Evolutionary conservation across 2,329 filamentous ascomycete genomes (phyloP), one percentile per base, ranked within the genome.

Genomic region (Colletotrichum tropicicola): DNA sequence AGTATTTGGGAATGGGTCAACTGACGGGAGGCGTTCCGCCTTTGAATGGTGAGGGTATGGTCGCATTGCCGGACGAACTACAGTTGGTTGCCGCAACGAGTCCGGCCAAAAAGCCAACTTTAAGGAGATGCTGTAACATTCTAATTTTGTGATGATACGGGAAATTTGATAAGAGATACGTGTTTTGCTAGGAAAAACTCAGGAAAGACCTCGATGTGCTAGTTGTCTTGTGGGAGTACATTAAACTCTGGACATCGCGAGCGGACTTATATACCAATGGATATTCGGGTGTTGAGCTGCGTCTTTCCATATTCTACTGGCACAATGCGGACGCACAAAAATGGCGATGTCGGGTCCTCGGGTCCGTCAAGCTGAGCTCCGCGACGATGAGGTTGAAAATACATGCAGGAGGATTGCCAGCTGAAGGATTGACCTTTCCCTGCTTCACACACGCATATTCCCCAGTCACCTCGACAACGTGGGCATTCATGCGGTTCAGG

Each of bases 1-100:
- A 5, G 8, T 3, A n/a, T 9, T 12, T 1, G 48, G 12, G n/a
- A n/a, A 0, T 6, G 7, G 5, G 1, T 6, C 2, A 5, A 37
- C 48, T 12, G n/a, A 52, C 48, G 3, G 48, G 48, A 39, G 48
- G 48, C 4, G 19, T 52, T 10, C 48, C 19, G 19, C 48, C 21
- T n/a, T 52, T 39, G 5, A 52, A 27, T 0, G 10, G 19, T 10
- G 9, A 17, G 8, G 48, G 30, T 2, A 35, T 5, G 15, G 15
- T 52, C 9, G 10, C 5, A 1, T 52, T 52, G 21, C 2, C 2
- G 23, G 4, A 15, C 30, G 5, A 21, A 1, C 2, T 27, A 7
- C 23, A n/a, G 5, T 39, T 39, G 17, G 8, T 23, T 35, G 48
- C 48, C 3, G 8, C 21, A 25, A 37, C 30, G 2, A 52, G 32